Base-by-base conservation (phyloP, 2,329 filamentous ascomycete genomes). In the Talaromyces sp. region DNA sequence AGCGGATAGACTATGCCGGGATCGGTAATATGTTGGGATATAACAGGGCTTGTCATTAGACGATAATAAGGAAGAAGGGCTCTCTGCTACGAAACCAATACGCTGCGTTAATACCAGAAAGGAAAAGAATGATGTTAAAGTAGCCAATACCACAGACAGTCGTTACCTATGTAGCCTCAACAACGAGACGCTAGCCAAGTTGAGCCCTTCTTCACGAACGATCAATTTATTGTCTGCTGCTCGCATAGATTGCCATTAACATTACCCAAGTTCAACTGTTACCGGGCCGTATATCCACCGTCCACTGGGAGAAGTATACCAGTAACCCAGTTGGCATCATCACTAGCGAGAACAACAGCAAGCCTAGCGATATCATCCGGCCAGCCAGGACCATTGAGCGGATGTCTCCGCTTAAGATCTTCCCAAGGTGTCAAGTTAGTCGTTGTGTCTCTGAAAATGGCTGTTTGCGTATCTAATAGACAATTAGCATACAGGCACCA, bases 321-420 rank as follows among this genome's bases (percentile, higher is more conserved):
- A 21, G 78, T 80, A 26, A 81, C 68, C 74, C 75, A 81, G 38
- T 66, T 68, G 3, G 77, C 77, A 64, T 81, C 79, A 41, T 80
- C 78, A 59, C 77, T 79, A 1, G 77, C 77, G 56, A 82, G 63
- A 63, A 79, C 78, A 8, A 82, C 72, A 0, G 77, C 79, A 43
- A 74, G 73, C 17, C 70, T 66, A 0, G 75, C 73, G 46, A 78
- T 70, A 58, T 77, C 73, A 54, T 50, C 58, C 17, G 53, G 58
- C 13, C 26, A 38, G 6, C 56, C 56, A 11, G 56, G 56, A 3
- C 56, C 56, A 21, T 52, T n/a, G 4, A 58, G 29, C 19, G 56
- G 50, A 10, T 54, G 49, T 58, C 50, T 35, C 3, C 56, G 49
- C 7, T 29, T 35, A 11, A 58, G 35, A 8, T 54, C 49, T 14